Conservation (phyloP, 345 rosid species). For the Moringa oleifera region DNA sequence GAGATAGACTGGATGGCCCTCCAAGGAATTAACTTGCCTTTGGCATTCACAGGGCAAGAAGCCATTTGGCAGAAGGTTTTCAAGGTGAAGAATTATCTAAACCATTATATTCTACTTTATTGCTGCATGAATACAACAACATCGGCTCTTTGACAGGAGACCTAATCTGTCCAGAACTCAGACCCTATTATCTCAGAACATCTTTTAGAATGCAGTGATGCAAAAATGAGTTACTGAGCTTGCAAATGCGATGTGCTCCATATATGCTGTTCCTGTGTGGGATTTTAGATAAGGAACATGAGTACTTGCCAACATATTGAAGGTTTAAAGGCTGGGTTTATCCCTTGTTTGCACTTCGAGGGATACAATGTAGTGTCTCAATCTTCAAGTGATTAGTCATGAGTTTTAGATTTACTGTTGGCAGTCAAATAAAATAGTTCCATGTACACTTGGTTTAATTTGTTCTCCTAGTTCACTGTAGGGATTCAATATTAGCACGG, state of each 20-base stretch:
- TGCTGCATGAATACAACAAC: not conserved
- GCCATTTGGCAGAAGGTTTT: conserved; percentile 92
- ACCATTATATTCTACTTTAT: not conserved
- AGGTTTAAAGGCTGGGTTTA: not conserved
- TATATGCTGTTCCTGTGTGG: not conserved
- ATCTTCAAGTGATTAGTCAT: not conserved
- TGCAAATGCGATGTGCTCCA: not conserved
- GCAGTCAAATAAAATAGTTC: not conserved
- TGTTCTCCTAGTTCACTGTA: conserved; percentile 22
- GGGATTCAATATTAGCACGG: conserved; percentile 65
- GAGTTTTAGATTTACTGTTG: not conserved
- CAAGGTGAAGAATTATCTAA: conserved; percentile 41
- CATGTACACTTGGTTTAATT: not conserved
- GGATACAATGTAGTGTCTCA: not conserved
- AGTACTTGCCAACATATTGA: not conserved
- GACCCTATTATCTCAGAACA: too few species aligned
- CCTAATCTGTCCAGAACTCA: not conserved
- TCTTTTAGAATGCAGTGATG: not conserved
- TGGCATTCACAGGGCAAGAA: conserved; percentile 96
- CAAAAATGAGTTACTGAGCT: not conserved
- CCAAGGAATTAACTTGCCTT: conserved; percentile 91
- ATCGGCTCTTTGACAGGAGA: too few species aligned
- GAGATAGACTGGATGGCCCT: conserved; percentile 99
- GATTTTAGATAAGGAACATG: not conserved
- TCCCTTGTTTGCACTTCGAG: not conserved